Base-by-base conservation (phyloP, 2,329 filamentous ascomycete species). In the Ambrosiella xylebori region DNA sequence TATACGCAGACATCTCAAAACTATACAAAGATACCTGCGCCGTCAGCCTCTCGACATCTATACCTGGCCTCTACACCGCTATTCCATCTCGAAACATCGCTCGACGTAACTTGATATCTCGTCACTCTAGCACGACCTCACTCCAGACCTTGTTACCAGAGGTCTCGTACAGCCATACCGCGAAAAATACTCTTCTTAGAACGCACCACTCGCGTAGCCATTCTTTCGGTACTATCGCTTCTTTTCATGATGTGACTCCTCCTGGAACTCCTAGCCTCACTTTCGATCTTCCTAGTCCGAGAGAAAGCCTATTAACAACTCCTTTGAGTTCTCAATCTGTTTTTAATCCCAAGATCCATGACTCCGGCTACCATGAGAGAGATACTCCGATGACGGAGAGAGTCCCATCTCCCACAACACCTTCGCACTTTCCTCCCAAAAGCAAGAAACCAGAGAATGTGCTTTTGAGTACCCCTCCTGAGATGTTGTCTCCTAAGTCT, bases 21-120 rank as follows among this genome's bases (percentile, higher is more conserved):
- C 66, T 78, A 15, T 76, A 74, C 62, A 74, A 71, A 61, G 76
- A 79, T 61, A 78, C 76, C 1, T 74, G 74, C 61, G 70, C 70
- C 12, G 67, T 78, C 15, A 68, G 70, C 7, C 44, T 54, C 19
- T 47, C 56, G 41, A 64, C 64, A 51, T 60, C 64, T 37, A 59
- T 68, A 9, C 61, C 65, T 17, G 68, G 67, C 56, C 56, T 68
- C 51, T 63, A 62, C 13, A 58, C 67, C 11, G 63, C 63, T 19
- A 38, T 39, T 13, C 52, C 54, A 5, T 13, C 50, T 6, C 36
- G 38, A 13, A 36, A 47, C 27, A 27, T n/a, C 8, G 41, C 49
- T 37, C 49, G 54, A 36, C 44, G 41, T 27, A 44, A 17, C 39
- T 36, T 58, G 59, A 4, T 56, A 47, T 57, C 60, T 13, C 45